phyloP scores from a whole-genome alignment of 371 early-diverging fungal genomes.

The Thermomucor indicae-seudaticae region DNA sequence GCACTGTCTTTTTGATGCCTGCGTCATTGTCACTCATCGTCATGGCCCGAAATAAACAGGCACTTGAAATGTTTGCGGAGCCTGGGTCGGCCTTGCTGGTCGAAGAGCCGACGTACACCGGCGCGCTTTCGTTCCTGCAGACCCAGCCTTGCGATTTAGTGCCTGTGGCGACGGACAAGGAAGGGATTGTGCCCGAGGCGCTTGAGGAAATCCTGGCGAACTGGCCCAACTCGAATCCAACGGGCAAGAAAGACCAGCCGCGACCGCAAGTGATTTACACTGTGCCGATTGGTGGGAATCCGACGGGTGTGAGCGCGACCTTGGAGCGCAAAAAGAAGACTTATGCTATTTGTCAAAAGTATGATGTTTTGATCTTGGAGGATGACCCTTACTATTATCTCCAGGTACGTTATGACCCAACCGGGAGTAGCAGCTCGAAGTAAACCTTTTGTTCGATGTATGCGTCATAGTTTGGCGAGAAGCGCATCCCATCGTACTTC shows the following conservation, averaged over 20 bases:
- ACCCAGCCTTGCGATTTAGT: conserved; percentile 63
- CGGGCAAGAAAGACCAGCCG: conserved; percentile 30
- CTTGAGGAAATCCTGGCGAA: conserved; percentile 44
- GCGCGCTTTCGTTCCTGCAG: conserved; percentile 66
- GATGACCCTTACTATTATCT: conserved; percentile 85
- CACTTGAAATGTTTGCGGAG: conserved; percentile 66
- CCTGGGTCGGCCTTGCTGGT: conserved; percentile 64
- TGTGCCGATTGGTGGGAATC: conserved; percentile 73
- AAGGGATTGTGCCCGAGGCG: conserved; percentile 50
- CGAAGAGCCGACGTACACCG: conserved; percentile 76
- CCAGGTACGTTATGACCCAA: conserved; percentile 27
- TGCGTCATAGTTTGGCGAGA: conserved; percentile 11
- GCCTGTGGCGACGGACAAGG: conserved; percentile 51
- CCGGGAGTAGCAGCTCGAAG: neutral
- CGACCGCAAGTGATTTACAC: conserved; percentile 51
- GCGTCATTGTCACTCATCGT: neutral
- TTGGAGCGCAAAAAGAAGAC: conserved; percentile 60
- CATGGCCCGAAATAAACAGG: conserved; percentile 19
- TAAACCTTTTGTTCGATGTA: neutral
- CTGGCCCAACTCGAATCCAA: conserved; percentile 39
- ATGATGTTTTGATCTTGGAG: conserved; percentile 69
- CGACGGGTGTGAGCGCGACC: conserved; percentile 65
- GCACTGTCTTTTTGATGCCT: neutral
- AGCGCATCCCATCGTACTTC: conserved; percentile 60
- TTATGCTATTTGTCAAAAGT: conserved; percentile 56